Conservation (phyloP, 2,329 filamentous ascomycete species). For the Madurella fahalii region DNA sequence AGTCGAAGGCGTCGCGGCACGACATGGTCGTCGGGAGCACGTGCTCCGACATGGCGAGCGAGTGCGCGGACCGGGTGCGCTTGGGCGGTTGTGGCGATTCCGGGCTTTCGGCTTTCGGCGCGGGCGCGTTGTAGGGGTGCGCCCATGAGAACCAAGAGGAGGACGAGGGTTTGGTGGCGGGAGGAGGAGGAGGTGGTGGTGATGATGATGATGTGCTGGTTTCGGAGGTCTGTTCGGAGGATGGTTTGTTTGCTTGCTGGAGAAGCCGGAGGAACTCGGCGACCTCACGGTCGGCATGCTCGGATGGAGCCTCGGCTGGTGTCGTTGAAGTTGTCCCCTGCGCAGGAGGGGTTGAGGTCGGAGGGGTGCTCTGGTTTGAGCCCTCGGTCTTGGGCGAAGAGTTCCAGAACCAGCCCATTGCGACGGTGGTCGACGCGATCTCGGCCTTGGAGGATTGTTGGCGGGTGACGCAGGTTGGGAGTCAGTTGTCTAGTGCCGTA, state of each 20-base stretch:
- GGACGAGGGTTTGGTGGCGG: too few relatives aligned
- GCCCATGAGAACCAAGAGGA: slow-evolving; percentile 16
- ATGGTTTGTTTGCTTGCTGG: slow-evolving; percentile 29
- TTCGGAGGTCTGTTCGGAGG: slow-evolving; percentile 17
- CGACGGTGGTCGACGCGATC: slow-evolving; percentile 17
- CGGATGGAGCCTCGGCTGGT: slow-evolving; percentile 17
- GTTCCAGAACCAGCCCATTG: slow-evolving; percentile 61
- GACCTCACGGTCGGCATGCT: slow-evolving; percentile 46
- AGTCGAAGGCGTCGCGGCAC: slow-evolving; percentile 86
- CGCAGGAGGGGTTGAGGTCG: slow-evolving; percentile 17
- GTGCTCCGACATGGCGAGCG: slow-evolving; percentile 54
- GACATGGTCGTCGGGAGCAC: slow-evolving; percentile 79
- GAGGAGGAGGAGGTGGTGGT: not conserved
- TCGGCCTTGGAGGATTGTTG: not conserved
- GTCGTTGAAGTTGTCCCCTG: slow-evolving; percentile 12
- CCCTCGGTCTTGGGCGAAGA: slow-evolving; percentile 21
- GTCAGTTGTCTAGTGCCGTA: not conserved
- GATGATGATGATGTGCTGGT: not conserved
- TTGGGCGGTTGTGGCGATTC: not conserved
- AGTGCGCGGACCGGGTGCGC: slow-evolving; percentile 31
- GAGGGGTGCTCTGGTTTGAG: slow-evolving; percentile 11
- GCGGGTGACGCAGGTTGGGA: not conserved
- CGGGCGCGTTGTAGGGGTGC: not conserved
- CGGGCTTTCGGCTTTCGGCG: not conserved
- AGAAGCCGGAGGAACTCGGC: slow-evolving; percentile 51